Base-by-base conservation (phyloP, 768 basidiomycete species). In the Lentinula lateritia region DNA sequence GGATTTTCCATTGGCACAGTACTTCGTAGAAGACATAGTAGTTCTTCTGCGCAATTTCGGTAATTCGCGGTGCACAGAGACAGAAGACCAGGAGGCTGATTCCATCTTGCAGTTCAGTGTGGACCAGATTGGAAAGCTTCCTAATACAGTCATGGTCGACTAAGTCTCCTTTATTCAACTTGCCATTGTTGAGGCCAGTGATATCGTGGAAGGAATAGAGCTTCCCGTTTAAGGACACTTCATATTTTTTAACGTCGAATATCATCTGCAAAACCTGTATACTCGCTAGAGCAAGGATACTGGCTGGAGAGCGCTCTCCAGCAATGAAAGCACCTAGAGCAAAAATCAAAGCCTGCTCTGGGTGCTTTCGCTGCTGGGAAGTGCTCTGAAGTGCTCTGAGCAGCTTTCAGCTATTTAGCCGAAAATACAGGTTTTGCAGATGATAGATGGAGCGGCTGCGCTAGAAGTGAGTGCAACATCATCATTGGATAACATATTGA, bases 51-150 rank as follows among this genome's bases (percentile, higher is more conserved):
- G 67, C 50, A 0, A 65, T 63, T 45, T 66, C 62, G 57, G 65
- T 73, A 57, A 72, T 68, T 57, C 71, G 71, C 23, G 65, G 52
- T n/a, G 65, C 70, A 50, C 74, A 74, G 59, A 76, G 38, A 62
- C 73, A 75, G 65, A 72, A 74, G 6, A 73, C 54, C 50, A 73
- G 57, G 36, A 74, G 66, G 62, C 69, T 68, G 50, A 73, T 43
- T 32, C 73, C 72, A 52, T 70, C 73, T 50, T 50, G 12, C 20
- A 50, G 28, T 1, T 32, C 50, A 23, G 38, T 39, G 38, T 50
- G 50, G 20, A 61, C 57, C 34, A 62, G 32, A 23, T 46, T 2
- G 38, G 38, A 36, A 2, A 50, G 28, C 28, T 34, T 4, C 2
- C 28, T 50, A 28, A 50, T 20, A 28, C 50, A 23, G n/a, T 6